phyloP scores from a whole-genome alignment of 306 rosid species.

The Gynostemma pentaphyllum region DNA sequence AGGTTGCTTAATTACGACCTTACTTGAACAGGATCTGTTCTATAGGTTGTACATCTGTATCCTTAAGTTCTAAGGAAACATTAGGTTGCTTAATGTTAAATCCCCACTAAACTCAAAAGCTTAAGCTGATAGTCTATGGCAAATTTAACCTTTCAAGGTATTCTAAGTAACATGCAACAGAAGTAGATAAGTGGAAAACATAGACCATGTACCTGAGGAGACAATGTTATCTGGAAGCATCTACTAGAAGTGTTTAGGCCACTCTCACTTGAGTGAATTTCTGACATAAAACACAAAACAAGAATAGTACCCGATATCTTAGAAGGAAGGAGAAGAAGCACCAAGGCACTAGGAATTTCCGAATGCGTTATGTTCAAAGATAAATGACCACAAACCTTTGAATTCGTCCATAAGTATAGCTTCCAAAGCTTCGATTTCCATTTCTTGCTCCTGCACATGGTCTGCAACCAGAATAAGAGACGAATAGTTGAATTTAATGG shows the following conservation, averaged over 20 bases:
- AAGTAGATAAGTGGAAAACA: not conserved
- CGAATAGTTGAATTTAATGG: not conserved
- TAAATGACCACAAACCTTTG: slow-evolving; percentile 43
- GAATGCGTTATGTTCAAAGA: not conserved
- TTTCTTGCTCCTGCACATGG: slow-evolving; percentile 72
- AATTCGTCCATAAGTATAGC: slow-evolving; percentile 96
- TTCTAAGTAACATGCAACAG: not conserved
- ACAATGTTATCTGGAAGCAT: slow-evolving; percentile 64
- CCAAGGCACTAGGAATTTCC: not conserved
- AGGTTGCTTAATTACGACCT: too few relatives aligned
- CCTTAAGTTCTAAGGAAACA: too few relatives aligned
- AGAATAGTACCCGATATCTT: slow-evolving; percentile 11
- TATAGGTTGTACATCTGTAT: too few relatives aligned
- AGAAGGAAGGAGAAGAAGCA: not conserved
- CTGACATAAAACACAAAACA: slow-evolving; percentile 28
- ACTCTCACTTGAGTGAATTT: slow-evolving; percentile 92
- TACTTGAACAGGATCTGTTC: too few relatives aligned
- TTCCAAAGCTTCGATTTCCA: slow-evolving; percentile 97
- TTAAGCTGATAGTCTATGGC: too few relatives aligned
- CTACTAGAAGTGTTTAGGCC: slow-evolving; percentile 65
- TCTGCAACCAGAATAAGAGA: slow-evolving; percentile 26
- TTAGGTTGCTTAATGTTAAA: too few relatives aligned
- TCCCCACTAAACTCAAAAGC: too few relatives aligned
- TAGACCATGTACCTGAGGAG: slow-evolving; percentile 48
- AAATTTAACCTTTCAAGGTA: too few relatives aligned